A percentile compares a stretch with the other conserved stretches of the same genome.
These are phyloP conservation scores for Microascus cirrosus DNA, from an alignment of 2,329 filamentous ascomycete species.

Conservation along the genomic window DNA sequence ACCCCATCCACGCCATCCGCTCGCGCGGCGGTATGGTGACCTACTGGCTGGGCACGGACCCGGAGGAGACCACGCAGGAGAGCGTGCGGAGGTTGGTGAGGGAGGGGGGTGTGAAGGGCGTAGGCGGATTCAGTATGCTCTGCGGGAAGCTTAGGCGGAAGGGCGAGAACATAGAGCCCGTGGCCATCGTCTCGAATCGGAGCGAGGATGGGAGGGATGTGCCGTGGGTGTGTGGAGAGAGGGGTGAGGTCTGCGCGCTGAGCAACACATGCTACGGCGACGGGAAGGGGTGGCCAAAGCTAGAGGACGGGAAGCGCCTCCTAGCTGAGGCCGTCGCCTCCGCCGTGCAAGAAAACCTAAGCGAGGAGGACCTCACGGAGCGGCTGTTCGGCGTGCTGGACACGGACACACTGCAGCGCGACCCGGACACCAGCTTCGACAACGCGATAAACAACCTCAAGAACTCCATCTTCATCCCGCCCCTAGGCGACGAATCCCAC, in stretches of 20 bases:
- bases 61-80: constrained; percentile 32
- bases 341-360: constrained; percentile 20
- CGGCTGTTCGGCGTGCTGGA: constrained; percentile 44
- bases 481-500: constrained; percentile 38
- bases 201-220: constrained; percentile 40
- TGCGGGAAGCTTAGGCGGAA: constrained; percentile 45
- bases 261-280: constrained; percentile 51
- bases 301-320: constrained; percentile 37
- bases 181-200: constrained; percentile 54
- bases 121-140: constrained; percentile 57
- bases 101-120: constrained; percentile 42
- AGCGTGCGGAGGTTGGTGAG: constrained; percentile 42
- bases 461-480: constrained; percentile 50
- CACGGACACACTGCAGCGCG: constrained; percentile 40
- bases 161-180: constrained; percentile 25
- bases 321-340: constrained; percentile 29
- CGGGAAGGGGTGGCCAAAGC: constrained; percentile 48
- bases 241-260: constrained; percentile 43
- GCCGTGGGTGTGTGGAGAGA: constrained; percentile 42
- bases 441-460: constrained; percentile 42
- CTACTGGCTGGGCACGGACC: constrained; percentile 43
- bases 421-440: constrained; percentile 29
- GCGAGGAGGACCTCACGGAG: constrained; percentile 37
- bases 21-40: constrained; percentile 55
- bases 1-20: constrained; percentile 40